These are phyloP conservation scores for Lathyrus tuberosus DNA, from an alignment of 306 rosid species.

Conservation along the genomic window DNA sequence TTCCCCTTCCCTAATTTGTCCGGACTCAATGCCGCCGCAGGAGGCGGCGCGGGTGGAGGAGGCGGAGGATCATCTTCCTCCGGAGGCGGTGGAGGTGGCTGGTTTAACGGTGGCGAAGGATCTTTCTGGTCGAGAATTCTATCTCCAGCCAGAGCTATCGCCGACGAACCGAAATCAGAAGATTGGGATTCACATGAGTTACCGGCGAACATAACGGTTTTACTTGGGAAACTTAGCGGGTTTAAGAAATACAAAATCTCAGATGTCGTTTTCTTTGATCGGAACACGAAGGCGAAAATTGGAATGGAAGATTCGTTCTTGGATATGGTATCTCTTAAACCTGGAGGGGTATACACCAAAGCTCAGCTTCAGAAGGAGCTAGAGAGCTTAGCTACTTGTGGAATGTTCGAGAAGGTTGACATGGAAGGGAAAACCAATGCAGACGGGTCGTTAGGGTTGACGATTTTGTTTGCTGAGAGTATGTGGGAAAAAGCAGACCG, in stretches of 20 bases:
- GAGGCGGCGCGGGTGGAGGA: constrained; percentile 9
- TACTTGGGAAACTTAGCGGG: constrained; percentile 78
- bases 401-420: constrained; percentile 99
- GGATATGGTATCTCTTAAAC: constrained; percentile 93
- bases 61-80: constrained; percentile 29
- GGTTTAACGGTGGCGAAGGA: constrained; percentile 57
- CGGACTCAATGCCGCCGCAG: neutral
- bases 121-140: constrained; percentile 61
- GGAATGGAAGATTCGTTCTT: constrained; percentile 88
- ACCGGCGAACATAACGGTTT: constrained; percentile 84
- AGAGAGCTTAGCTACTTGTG: constrained; percentile 82
- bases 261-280: constrained; percentile 80
- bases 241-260: constrained; percentile 89
- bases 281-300: constrained; percentile 52
- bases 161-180: constrained; percentile 67
- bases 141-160: constrained; percentile 55
- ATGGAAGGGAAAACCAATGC: constrained; percentile 87
- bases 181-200: constrained; percentile 94
- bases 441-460: constrained; percentile 69
- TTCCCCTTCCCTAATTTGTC: neutral
- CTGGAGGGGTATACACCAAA: constrained; percentile 80
- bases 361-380: constrained; percentile 94
- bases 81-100: constrained; percentile 37
- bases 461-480: constrained; percentile 79
- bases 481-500: constrained; percentile 87